These are phyloP conservation scores for Oropetium thomaeum DNA, from an alignment of 176 grass and related monocot species.

Conservation along the genomic window DNA sequence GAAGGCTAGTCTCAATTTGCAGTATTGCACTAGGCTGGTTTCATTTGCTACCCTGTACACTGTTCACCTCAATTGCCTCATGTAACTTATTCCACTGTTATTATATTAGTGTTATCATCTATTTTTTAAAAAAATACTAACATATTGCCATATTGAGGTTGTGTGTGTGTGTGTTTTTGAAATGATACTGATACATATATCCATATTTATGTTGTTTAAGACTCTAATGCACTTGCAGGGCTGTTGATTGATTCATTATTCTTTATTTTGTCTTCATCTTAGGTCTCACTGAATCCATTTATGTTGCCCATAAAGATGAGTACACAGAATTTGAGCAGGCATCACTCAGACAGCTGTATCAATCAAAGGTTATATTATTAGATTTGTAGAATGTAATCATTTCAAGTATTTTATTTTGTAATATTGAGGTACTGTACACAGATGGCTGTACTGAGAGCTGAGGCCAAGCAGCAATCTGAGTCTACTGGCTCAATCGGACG, in stretches of 20 bases:
- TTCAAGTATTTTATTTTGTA: slow-evolving; percentile 13
- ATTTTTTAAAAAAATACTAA: background rate
- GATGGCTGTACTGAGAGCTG: slow-evolving; percentile 82
- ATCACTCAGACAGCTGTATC: slow-evolving; percentile 79
- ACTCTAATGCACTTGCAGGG: slow-evolving; percentile 21
- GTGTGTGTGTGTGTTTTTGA: too few species aligned
- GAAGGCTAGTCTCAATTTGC: background rate
- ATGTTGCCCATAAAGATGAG: slow-evolving; percentile 88
- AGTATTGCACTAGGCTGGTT: background rate
- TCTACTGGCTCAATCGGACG: slow-evolving; percentile 85
- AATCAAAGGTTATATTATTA: slow-evolving; percentile 69
- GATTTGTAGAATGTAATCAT: slow-evolving; percentile 23
- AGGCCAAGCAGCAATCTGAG: slow-evolving; percentile 80
- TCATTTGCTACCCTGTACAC: background rate
- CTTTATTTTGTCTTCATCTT: slow-evolving; percentile 17
- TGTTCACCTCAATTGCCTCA: background rate
- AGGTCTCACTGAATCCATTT: slow-evolving; percentile 93
- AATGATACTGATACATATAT: background rate
- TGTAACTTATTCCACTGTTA: background rate
- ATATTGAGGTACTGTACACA: slow-evolving; percentile 35
- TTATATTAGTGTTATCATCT: background rate
- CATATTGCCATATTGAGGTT: background rate
- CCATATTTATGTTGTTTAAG: background rate
- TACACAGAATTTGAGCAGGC: slow-evolving; percentile 97
- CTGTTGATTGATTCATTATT: slow-evolving; percentile 11